Conservation (phyloP, 306 rosid genomes). For the Medicago ruthenica region DNA sequence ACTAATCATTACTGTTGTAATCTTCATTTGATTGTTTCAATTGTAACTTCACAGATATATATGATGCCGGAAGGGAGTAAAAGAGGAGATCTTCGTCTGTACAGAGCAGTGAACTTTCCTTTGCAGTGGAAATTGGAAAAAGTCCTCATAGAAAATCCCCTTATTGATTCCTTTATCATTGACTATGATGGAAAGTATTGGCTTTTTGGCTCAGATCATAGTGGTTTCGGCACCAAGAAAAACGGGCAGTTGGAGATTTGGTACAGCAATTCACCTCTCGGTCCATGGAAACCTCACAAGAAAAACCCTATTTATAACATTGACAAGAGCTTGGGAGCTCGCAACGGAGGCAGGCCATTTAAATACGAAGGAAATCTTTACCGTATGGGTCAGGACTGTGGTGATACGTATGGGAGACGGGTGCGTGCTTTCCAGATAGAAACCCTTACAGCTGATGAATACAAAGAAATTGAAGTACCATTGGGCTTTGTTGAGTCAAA, state of each 20-base stretch:
- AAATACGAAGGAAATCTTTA: conserved; percentile 73
- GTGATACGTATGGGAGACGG: conserved; percentile 87
- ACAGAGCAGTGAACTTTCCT: conserved; percentile 79
- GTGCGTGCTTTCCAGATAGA: conserved; percentile 81
- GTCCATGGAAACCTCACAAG: conserved; percentile 93
- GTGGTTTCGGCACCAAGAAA: conserved; percentile 80
- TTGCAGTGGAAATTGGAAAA: conserved; percentile 84
- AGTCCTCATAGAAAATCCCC: conserved; percentile 81
- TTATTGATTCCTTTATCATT: conserved; percentile 75
- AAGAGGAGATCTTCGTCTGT: conserved; percentile 92
- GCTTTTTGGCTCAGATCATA: conserved; percentile 97
- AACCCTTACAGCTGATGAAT: conserved; percentile 69
- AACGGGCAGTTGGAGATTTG: conserved; percentile 96
- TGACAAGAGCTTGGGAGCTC: conserved; percentile 86
- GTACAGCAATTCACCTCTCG: conserved; percentile 86
- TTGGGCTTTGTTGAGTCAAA: conserved; percentile 66
- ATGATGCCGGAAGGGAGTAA: conserved; percentile 93
- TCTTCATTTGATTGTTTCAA: conserved; percentile 33
- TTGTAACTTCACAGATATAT: conserved; percentile 68
- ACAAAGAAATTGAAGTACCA: conserved; percentile 82
- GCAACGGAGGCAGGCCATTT: conserved; percentile 98
- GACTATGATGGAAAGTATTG: conserved; percentile 68
- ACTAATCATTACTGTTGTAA: conserved; percentile 14
- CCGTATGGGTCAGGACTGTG: conserved; percentile 94
- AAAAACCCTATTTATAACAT: conserved; percentile 83